Evolutionary conservation across 768 basidiomycete species (phyloP).

Genomic region (Mycena vitilis): DNA sequence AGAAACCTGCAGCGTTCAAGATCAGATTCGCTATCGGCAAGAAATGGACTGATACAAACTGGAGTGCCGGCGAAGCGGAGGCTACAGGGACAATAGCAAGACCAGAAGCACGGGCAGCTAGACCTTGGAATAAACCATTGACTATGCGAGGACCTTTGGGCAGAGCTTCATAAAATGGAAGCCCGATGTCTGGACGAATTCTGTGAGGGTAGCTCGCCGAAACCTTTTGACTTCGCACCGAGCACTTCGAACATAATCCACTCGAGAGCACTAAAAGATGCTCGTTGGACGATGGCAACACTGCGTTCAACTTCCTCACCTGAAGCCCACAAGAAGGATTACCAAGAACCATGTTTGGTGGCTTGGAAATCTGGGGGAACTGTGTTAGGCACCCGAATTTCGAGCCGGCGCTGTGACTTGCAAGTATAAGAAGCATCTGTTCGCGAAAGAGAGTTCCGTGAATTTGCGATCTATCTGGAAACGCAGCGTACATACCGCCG

Average conservation of each 20-base stretch:
- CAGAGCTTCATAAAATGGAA: slow-evolving; percentile 52
- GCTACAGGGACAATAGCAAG: slow-evolving; percentile 61
- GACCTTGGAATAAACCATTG: slow-evolving; percentile 64
- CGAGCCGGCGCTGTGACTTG: slow-evolving; percentile 36
- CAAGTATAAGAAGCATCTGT: slow-evolving; percentile 74
- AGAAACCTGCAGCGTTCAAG: slow-evolving; percentile 58
- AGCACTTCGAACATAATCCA: slow-evolving; percentile 79
- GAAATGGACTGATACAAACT: slow-evolving; percentile 54
- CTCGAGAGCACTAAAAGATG: slow-evolving; percentile 62
- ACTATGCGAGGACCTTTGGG: slow-evolving; percentile 53
- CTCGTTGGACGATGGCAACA: not conserved
- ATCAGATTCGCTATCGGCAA: not conserved
- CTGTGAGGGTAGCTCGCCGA: not conserved
- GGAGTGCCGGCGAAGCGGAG: slow-evolving; percentile 73
- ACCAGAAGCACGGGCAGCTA: slow-evolving; percentile 65
- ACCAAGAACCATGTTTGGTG: slow-evolving; percentile 83
- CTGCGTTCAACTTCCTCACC: slow-evolving; percentile 48
- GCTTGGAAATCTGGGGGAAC: slow-evolving; percentile 63
- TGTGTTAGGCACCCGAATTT: not conserved
- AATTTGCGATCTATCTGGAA: not conserved
- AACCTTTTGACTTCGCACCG: slow-evolving; percentile 43
- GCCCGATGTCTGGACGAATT: slow-evolving; percentile 50
- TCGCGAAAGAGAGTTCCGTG: not conserved
- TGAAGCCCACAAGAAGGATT: slow-evolving; percentile 64
- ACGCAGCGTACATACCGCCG: slow-evolving; percentile 57